Percentiles rank a stretch among this genome's conserved stretches.
phyloP scores from a whole-genome alignment of 2,329 filamentous ascomycete genomes.

The Waltergamsia citrina region DNA sequence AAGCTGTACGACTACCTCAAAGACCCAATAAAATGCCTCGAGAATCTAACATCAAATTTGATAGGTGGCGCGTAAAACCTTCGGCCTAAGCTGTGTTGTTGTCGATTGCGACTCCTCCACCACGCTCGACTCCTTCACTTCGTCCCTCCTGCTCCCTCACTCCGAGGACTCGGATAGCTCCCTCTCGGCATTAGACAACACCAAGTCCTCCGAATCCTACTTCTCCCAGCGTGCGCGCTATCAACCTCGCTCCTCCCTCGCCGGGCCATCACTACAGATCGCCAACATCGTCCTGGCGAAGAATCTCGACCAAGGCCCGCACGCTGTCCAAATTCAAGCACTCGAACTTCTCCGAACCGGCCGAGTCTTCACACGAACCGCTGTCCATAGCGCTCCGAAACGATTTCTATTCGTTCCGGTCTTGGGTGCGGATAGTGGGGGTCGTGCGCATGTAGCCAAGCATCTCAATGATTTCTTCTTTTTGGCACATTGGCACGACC shows the following conservation, averaged over 20 bases:
- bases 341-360: slow-evolving; percentile 70
- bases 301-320: slow-evolving; percentile 65
- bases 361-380: slow-evolving; percentile 66
- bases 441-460: slow-evolving; percentile 37
- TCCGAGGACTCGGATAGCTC: slow-evolving; percentile 13
- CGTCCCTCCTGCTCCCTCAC: slow-evolving; percentile 49
- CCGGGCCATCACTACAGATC: slow-evolving; percentile 32
- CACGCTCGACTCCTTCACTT: slow-evolving; percentile 73
- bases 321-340: slow-evolving; percentile 73
- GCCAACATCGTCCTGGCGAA: slow-evolving; percentile 78
- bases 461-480: slow-evolving; percentile 77
- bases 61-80: slow-evolving; percentile 59
- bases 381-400: slow-evolving; percentile 64
- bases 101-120: slow-evolving; percentile 65
- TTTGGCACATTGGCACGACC: slow-evolving; percentile 77
- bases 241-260: slow-evolving; percentile 12
- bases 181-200: slow-evolving; percentile 14
- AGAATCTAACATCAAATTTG: not conserved
- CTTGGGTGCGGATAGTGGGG: slow-evolving; percentile 38
- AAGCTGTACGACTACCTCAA: slow-evolving; percentile 42
- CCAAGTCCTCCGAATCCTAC: slow-evolving; percentile 17
- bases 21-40: too few species aligned
- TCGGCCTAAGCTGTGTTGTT: slow-evolving; percentile 60
- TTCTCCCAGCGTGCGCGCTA: slow-evolving; percentile 16
- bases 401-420: slow-evolving; percentile 74